Evolutionary conservation across 2,329 filamentous ascomycete genomes (phyloP), one percentile per base, ranked within the genome.

Genomic region (Aspergillus neoniger): DNA sequence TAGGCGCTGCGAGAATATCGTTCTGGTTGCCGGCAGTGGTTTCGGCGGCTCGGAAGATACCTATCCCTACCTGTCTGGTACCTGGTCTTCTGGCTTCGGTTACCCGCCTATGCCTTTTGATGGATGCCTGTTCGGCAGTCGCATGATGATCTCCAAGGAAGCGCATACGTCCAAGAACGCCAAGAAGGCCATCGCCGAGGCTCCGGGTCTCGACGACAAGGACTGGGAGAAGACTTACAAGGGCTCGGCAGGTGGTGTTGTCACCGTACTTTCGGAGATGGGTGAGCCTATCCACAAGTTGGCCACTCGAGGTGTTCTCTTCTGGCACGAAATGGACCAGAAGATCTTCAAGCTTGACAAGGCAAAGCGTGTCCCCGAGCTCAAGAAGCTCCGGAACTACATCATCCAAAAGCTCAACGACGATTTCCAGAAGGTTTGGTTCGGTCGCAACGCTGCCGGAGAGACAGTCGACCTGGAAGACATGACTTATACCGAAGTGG

Each of bases 231-330:
- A 93, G 80, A 96, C 92, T 5, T 96, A 96, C 82, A 92, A 94
- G 81, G 91, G 91, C 17, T 85, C 92, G 25, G 90, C 93, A 59
- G 95, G 95, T 70, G 95, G 95, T 75, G 88, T 99, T 65, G 94
- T 99, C 70, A 99, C 95, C 28, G 95, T 99, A 52, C 88, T 92
- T 65, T 99, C 95, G 1, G 95, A 99, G 80, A 99, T 99, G 96
- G 96, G 95, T 49, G 95, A 99, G 83, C 96, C 95, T 5, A 99
- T 99, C 64, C 95, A 99, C 83, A 99, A 99, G 82, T 86, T 99
- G 61, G 96, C 95, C 15, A 99, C 95, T 52, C 90, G 96, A 61
- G 95, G 95, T 85, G 93, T 99, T 51, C 83, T 87, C 57, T 96
- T 99, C 83, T 99, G 95, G 95, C 89, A 92, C 53, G 96, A 99